Conservation (phyloP, 1,139 yeast genomes). For the Taphrina communis region DNA sequence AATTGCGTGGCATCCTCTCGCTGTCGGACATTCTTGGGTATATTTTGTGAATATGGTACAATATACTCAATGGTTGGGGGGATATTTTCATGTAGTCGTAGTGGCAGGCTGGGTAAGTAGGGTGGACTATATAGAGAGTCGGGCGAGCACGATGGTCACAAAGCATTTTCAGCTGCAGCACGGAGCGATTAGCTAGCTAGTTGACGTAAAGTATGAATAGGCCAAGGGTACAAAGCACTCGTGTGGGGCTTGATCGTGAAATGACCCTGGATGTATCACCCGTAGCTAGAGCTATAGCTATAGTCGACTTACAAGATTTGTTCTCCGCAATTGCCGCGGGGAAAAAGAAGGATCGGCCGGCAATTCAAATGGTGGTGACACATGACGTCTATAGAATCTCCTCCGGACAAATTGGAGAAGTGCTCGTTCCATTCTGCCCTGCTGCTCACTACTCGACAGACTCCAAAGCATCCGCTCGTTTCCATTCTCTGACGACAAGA, state of each 20-base stretch:
- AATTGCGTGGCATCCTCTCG: slow-evolving; percentile 80
- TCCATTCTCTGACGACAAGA: too few species aligned
- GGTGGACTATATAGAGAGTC: neutral
- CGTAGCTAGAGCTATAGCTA: too few species aligned
- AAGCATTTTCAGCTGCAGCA: slow-evolving; percentile 14
- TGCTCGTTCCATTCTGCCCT: too few species aligned
- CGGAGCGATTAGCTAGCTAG: neutral
- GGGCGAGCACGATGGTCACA: neutral
- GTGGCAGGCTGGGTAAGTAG: neutral
- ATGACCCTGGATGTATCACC: neutral
- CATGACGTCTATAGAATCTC: slow-evolving; percentile 3
- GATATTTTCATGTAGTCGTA: neutral
- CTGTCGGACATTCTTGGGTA: slow-evolving; percentile 89
- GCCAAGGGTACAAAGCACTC: too few species aligned
- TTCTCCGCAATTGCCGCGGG: slow-evolving; percentile 11
- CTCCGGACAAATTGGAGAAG: too few species aligned
- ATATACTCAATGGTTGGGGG: neutral
- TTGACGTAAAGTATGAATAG: neutral
- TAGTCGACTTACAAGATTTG: neutral
- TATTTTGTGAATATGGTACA: slow-evolving; percentile 51
- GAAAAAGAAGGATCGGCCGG: neutral
- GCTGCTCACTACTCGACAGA: too few species aligned
- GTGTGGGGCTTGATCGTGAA: neutral
- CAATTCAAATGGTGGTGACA: neutral
- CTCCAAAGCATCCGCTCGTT: too few species aligned